Evolutionary conservation across 1,139 yeast species (phyloP), one percentile per base, ranked within the genome.

Genomic region (Blastobotrys indianensis): DNA sequence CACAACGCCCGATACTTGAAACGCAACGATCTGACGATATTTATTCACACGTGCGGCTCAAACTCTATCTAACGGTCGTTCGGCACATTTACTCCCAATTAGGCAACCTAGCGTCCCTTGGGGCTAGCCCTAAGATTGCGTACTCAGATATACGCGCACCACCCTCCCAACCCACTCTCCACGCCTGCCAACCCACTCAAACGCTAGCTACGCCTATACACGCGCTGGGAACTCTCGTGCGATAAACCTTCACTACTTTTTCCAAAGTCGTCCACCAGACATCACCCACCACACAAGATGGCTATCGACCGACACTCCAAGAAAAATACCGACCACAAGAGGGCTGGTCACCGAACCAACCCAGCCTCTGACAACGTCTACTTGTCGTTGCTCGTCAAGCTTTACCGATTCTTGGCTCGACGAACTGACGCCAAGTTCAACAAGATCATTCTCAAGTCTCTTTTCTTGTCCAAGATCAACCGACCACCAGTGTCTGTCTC

Each of bases 281-380:
- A 36, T 16, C 41, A 34, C 28, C 40, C 36, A 38, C 48, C 29
- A 41, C 42, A 39, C 46, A 53, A 52, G 47, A 92, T 92, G 98
- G 99, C 97, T 83, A 88, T 85, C 76, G 74, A 82, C 73, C 90
- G 88, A 77, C 40, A 43, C 29, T 32, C 37, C 42, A 42, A 42
- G 38, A 41, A 41, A 39, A 23, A 41, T 29, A 37, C 37, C 38
- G 97, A 88, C 77, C 98, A 92, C 84, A 80, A 79, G 72, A 86
- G 90, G 78, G 77, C 83, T 65, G 84, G 95, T 75, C 95, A 87
- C 86, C 90, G 99, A 80, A 77, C 84, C 70, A 97, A 97, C 75
- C 99, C 98, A 77, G 88, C 88, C 82, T 90, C 97, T 63, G 96
- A 92, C 79, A 94, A 92, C 73, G 96, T 90, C 76, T 92, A 94